Percentiles rank a stretch among this genome's conserved stretches.
Evolutionary conservation across 805 yeast species (phyloP).

Genomic region (Monosporozyma siamensis): DNA sequence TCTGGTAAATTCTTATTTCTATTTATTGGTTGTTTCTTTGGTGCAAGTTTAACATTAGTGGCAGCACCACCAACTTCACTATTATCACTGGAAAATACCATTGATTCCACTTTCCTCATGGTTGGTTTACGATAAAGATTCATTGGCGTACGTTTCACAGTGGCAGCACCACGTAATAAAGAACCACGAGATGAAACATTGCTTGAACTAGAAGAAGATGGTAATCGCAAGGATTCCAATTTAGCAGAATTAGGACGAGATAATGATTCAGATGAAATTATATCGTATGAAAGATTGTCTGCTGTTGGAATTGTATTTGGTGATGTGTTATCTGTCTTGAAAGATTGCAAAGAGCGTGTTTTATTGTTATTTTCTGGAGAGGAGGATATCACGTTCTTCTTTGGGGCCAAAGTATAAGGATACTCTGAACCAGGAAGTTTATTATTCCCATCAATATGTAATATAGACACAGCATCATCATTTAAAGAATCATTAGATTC

Average conservation of each 20-base stretch:
- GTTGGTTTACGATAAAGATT: constrained; percentile 12
- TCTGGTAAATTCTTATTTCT: neutral
- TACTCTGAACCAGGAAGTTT: too few relatives aligned
- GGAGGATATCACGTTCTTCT: neutral
- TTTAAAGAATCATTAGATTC: neutral
- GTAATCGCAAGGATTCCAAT: constrained; percentile 2
- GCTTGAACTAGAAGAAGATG: constrained; percentile 2
- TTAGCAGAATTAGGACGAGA: neutral
- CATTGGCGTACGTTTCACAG: constrained; percentile 10
- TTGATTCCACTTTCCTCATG: constrained; percentile 10
- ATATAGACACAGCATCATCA: constrained; percentile 2
- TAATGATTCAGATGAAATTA: constrained; percentile 13
- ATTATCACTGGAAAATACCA: neutral
- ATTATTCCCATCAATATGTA: constrained; percentile 2
- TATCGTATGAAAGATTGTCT: constrained; percentile 23
- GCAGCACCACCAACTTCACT: neutral
- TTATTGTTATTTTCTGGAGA: neutral
- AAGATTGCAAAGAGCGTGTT: neutral
- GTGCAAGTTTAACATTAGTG: neutral
- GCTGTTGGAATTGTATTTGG: constrained; percentile 20
- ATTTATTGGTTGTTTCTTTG: neutral
- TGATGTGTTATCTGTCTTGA: neutral
- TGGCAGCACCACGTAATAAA: constrained; percentile 9
- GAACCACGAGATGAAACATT: neutral
- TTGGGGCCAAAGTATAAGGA: constrained; percentile 2